A percentile compares a stretch with the other conserved stretches of the same genome.
phyloP scores from a whole-genome alignment of 306 rosid species.

The Pyrus bretschneideri region DNA sequence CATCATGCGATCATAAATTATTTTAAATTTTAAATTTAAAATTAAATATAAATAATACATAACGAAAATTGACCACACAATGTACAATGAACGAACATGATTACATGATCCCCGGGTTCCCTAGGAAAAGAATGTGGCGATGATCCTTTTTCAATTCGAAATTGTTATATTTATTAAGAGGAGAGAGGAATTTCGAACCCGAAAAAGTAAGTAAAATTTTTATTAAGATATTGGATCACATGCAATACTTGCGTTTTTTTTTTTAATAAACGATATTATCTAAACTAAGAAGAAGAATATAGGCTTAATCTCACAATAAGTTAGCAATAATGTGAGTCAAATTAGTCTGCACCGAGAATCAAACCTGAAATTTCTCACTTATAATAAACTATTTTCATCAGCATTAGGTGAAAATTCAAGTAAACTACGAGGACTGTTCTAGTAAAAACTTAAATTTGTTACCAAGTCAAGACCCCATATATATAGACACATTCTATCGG shows the following conservation, averaged over 20 bases:
- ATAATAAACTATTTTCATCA: neutral
- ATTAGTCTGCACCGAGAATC: accelerated
- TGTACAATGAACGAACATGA: no score
- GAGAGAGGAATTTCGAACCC: accelerated
- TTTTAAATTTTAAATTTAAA: no score
- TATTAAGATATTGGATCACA: no score
- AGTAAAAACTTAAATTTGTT: neutral
- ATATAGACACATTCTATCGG: neutral
- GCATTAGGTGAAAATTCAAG: neutral
- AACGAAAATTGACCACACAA: accelerated
- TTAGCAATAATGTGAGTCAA: no score
- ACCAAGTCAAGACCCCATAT: neutral
- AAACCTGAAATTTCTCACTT: accelerated
- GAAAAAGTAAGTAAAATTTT: no score
- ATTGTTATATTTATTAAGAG: no score
- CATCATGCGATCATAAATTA: no score
- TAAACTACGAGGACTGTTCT: neutral
- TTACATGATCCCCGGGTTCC: accelerated
- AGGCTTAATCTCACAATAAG: accelerated
- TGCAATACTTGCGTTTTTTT: no score
- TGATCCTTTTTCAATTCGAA: no score
- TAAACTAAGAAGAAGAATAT: accelerated
- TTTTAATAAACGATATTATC: no score
- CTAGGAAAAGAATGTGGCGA: accelerated
- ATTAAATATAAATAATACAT: no score